phyloP scores from a whole-genome alignment of 2,329 filamentous ascomycete genomes.

The Talaromyces marneffei region DNA sequence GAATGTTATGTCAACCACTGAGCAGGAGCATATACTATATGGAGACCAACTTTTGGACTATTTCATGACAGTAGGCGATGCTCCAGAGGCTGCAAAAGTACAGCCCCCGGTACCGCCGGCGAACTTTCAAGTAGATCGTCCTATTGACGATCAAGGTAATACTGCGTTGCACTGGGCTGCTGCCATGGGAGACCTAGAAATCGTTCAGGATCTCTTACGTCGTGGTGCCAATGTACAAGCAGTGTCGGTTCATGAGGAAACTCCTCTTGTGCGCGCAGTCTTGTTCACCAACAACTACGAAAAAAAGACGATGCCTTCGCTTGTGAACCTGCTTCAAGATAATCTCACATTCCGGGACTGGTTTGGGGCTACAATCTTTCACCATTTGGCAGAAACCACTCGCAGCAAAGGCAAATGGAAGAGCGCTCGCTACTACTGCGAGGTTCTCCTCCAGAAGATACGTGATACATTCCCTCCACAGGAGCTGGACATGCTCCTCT shows the following conservation, averaged over 20 bases:
- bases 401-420: constrained; percentile 79
- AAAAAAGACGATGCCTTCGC: constrained; percentile 78
- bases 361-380: constrained; percentile 81
- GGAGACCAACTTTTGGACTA: constrained; percentile 93
- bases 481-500: constrained; percentile 71
- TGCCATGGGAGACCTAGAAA: constrained; percentile 91
- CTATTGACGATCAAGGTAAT: constrained; percentile 89
- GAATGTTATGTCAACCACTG: constrained; percentile 52
- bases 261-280: constrained; percentile 88
- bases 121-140: constrained; percentile 81
- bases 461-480: constrained; percentile 69
- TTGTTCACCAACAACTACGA: constrained; percentile 97
- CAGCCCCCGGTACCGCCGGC: constrained; percentile 70
- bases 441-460: constrained; percentile 82
- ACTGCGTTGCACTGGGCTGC: constrained; percentile 95
- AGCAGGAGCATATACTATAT: constrained; percentile 84
- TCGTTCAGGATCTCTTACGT: constrained; percentile 78
- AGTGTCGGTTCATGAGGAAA: constrained; percentile 68
- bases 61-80: constrained; percentile 80
- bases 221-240: constrained; percentile 70
- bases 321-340: constrained; percentile 75
- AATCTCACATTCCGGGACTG: constrained; percentile 76
- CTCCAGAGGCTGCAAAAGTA: constrained; percentile 54
- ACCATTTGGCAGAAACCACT: constrained; percentile 87
- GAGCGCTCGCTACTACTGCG: constrained; percentile 87